Conservation (phyloP, 805 yeast genomes). For the Kazachstania kunashirensis region DNA sequence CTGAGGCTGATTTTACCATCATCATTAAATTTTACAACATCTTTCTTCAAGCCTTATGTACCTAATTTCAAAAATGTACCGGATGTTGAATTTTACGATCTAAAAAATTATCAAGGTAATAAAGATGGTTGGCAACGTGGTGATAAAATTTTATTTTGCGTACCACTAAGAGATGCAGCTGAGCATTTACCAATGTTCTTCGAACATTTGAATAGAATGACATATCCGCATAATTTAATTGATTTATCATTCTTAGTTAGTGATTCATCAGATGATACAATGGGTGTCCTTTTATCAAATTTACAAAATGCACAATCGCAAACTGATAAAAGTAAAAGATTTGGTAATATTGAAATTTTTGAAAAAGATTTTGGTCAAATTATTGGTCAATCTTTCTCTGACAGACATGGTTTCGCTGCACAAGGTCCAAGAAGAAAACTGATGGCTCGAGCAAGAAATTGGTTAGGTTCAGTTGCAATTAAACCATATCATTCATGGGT, state of each 20-base stretch:
- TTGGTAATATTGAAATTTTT: slow-evolving; percentile 78
- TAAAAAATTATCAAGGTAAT: slow-evolving; percentile 54
- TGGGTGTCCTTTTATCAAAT: slow-evolving; percentile 52
- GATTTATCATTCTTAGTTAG: slow-evolving; percentile 81
- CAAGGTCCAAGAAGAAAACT: slow-evolving; percentile 91
- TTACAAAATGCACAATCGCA: slow-evolving; percentile 57
- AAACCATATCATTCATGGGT: slow-evolving; percentile 93
- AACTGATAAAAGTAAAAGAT: slow-evolving; percentile 49
- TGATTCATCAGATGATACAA: slow-evolving; percentile 82
- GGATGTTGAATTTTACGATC: slow-evolving; percentile 60
- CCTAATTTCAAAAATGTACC: slow-evolving; percentile 31
- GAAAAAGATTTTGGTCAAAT: slow-evolving; percentile 91
- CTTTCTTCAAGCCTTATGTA: slow-evolving; percentile 22
- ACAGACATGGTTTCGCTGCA: slow-evolving; percentile 90
- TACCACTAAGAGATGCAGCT: slow-evolving; percentile 88
- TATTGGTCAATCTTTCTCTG: slow-evolving; percentile 87
- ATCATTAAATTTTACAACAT: slow-evolving; percentile 5
- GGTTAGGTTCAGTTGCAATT: slow-evolving; percentile 80
- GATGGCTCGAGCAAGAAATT: slow-evolving; percentile 93
- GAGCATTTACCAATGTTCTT: slow-evolving; percentile 85
- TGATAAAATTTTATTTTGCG: slow-evolving; percentile 75
- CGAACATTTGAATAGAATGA: slow-evolving; percentile 63
- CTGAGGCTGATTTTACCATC: slow-evolving; percentile 8
- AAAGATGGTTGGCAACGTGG: slow-evolving; percentile 69
- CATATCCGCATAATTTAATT: slow-evolving; percentile 79